Percentiles rank a stretch among this genome's conserved stretches.
These are phyloP conservation scores for Boletus tomentosulus DNA, from an alignment of 768 basidiomycete genomes.

Conservation along the genomic window DNA sequence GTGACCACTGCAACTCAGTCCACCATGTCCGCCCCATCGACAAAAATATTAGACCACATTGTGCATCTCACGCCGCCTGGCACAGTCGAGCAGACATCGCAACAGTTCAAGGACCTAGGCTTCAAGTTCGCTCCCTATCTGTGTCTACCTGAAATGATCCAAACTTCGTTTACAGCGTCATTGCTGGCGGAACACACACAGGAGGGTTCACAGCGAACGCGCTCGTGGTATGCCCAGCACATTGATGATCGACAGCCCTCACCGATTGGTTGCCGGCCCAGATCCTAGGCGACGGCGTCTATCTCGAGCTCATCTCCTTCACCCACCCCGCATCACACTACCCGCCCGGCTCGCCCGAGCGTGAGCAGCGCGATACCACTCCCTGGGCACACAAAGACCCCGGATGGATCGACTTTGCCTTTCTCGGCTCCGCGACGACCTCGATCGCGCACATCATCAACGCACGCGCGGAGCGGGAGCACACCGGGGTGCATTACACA, in stretches of 20 bases:
- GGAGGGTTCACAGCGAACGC: conserved; percentile 62
- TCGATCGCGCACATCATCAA: too few species aligned
- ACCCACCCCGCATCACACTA: conserved; percentile 50
- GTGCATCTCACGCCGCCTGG: conserved; percentile 69
- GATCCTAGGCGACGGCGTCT: conserved; percentile 45
- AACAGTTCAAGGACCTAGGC: conserved; percentile 55
- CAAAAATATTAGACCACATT: conserved; percentile 61
- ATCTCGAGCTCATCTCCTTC: conserved; percentile 70
- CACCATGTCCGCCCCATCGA: conserved; percentile 32
- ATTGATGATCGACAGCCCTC: background rate
- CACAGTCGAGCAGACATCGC: conserved; percentile 43
- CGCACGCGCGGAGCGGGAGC: too few species aligned
- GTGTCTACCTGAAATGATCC: background rate
- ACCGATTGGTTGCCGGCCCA: background rate
- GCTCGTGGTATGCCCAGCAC: conserved; percentile 44
- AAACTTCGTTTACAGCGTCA: conserved; percentile 42
- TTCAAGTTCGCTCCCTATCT: conserved; percentile 55
- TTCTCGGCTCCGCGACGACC: conserved; percentile 48
- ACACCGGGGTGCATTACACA: conserved; percentile 42
- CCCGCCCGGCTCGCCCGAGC: too few species aligned
- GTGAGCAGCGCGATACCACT: too few species aligned
- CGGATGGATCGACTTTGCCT: conserved; percentile 70
- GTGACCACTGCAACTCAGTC: too few species aligned
- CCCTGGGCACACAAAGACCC: too few species aligned
- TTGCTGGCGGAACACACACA: conserved; percentile 62